phyloP scores from a whole-genome alignment of 1,284 basidiomycete genomes.

The Puccinia hordei region DNA sequence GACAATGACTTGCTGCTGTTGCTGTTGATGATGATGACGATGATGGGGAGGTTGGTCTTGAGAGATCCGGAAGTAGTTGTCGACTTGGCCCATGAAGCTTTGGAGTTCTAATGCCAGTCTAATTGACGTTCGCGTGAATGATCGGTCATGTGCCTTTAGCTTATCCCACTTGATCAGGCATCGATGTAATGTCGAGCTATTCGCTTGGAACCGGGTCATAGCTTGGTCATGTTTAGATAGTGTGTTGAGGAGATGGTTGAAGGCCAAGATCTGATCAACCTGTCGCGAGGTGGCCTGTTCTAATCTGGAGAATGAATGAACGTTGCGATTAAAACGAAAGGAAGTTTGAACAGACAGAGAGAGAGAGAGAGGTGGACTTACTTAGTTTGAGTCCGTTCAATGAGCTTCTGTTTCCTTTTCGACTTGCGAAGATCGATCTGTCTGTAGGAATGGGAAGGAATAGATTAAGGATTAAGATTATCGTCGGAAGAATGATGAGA shows the following conservation, averaged over 20 bases:
- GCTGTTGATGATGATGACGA: not conserved
- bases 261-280: constrained; percentile 33
- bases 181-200: constrained; percentile 26
- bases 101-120: constrained; percentile 22
- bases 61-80: constrained; percentile 8
- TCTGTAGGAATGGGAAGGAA: not conserved
- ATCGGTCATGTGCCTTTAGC: constrained; percentile 27
- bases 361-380: not conserved
- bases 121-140: constrained; percentile 16
- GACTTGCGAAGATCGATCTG: constrained; percentile 21
- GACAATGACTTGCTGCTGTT: constrained; percentile 13
- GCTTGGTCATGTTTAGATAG: constrained; percentile 14
- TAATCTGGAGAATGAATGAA: not conserved
- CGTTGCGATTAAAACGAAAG: not conserved
- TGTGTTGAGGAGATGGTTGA: constrained; percentile 13
- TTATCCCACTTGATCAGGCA: constrained; percentile 40
- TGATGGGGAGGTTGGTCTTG: not conserved
- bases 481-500: not conserved
- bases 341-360: no score
- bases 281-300: constrained; percentile 31
- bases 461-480: not conserved
- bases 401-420: constrained; percentile 10
- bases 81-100: constrained; percentile 24
- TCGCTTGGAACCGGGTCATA: constrained; percentile 18
- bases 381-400: constrained; percentile 28